These are phyloP conservation scores for Penicillium cinerascens DNA, from an alignment of 495 filamentous ascomycete genomes.

Conservation along the genomic window DNA sequence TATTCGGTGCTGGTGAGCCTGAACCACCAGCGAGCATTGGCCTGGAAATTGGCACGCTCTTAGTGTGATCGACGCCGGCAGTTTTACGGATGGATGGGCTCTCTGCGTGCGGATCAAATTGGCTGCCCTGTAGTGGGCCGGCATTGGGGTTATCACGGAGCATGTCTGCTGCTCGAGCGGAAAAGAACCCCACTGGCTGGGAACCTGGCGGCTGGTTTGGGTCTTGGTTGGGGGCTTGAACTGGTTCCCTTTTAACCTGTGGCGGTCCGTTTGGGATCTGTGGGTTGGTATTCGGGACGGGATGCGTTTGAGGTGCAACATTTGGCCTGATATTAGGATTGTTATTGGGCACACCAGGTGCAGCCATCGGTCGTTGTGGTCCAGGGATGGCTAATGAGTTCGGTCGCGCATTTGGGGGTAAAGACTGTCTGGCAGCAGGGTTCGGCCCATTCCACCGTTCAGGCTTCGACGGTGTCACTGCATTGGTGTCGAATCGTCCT, in stretches of 20 bases:
- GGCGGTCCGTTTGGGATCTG: conserved; percentile 16
- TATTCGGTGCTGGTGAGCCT: conserved; percentile 18
- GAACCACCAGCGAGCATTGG: conserved; percentile 33
- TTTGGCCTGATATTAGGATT: conserved; percentile 20
- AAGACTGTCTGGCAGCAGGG: conserved; percentile 20
- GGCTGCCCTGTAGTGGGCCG: conserved; percentile 45
- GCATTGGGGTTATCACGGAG: conserved; percentile 45
- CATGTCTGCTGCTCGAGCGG: conserved; percentile 62
- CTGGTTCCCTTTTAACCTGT: conserved; percentile 28
- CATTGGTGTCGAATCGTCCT: conserved; percentile 21
- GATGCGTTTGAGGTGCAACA: conserved; percentile 20
- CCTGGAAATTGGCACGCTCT: conserved; percentile 60
- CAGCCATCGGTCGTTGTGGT: conserved; percentile 19
- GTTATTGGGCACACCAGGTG: conserved; percentile 17
- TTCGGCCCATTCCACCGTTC: conserved; percentile 32
- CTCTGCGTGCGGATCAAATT: conserved; percentile 79
- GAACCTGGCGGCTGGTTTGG: conserved; percentile 32
- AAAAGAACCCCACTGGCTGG: conserved; percentile 66
- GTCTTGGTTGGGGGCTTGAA: conserved; percentile 21
- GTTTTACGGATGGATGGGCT: conserved; percentile 88
- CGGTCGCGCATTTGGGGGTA: conserved; percentile 21
- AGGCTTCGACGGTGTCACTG: conserved; percentile 44
- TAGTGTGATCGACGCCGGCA: conserved; percentile 78
- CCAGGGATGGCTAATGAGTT: conserved; percentile 16
- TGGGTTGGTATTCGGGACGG: conserved; percentile 5